Base-by-base conservation (phyloP, 2,329 filamentous ascomycete genomes). In the Talaromyces verruculosus region DNA sequence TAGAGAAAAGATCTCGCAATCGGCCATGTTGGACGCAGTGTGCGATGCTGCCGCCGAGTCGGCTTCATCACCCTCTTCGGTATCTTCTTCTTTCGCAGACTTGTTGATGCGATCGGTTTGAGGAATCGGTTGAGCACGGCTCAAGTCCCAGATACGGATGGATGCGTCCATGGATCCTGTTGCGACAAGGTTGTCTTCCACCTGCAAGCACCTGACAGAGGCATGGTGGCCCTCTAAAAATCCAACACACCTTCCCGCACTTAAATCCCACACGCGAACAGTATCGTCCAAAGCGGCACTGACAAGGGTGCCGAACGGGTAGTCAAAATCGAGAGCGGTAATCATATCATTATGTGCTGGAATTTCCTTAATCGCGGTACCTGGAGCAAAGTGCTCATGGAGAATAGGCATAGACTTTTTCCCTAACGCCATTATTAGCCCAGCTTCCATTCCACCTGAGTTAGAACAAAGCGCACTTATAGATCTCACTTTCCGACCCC, bases 151-250 rank as follows among this genome's bases (percentile, higher is more conserved):
- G 17, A 99, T 82, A 64, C 91, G 89, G 72, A 99, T 95, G 0
- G 93, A 96, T 2, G 95, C 95, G 75, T 99, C 95, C 84, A 93
- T 91, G 1, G 92, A 96, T 19, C 95, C 95, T 1, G 95, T 98
- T 5, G 93, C 94, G 33, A 97, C 88, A 68, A 98, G 90, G 76
- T 96, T 97, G 75, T 98, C 94, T 75, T 97, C 92, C 0, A 99
- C 91, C 76, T 99, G 95, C 58, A 99, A 82, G 67, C 94, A 88
- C 63, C 94, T 88, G 25, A 99, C 95, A 0, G 95, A 98, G 7
- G 94, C 95, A 15, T 96, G 90, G 78, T 99, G 95, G 1, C 95
- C 95, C 77, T 98, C 95, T 35, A 99, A 84, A 72, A 91, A 83
- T 30, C 95, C 95, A 74, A 97, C 93, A 78, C 94, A 98, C 39